Evolutionary conservation across 176 grass and related monocot species (phyloP).

Genomic region (Rhynchospora tenuis): DNA sequence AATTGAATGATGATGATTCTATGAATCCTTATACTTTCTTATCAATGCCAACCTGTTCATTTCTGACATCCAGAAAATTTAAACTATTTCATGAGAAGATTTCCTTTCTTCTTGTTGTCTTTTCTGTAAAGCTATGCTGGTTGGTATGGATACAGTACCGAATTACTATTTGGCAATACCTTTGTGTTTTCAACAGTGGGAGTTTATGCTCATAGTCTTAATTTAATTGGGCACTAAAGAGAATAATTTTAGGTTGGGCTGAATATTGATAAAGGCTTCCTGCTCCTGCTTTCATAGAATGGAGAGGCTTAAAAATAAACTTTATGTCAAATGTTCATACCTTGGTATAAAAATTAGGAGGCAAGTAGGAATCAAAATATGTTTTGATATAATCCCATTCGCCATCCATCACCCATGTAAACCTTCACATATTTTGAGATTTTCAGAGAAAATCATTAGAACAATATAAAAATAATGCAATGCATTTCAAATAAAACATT

Average conservation of each 20-base stretch:
- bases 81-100: background rate
- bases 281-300: background rate
- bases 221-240: background rate
- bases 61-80: background rate
- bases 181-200: too few relatives aligned
- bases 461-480: background rate
- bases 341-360: conserved; percentile 81
- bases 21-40: too few relatives aligned
- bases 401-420: conserved; percentile 96
- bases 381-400: conserved; percentile 79
- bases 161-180: too few relatives aligned
- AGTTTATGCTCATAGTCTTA: background rate
- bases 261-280: background rate
- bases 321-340: conserved; percentile 21
- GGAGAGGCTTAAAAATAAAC: background rate
- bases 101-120: background rate
- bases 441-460: background rate
- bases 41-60: conserved; percentile 58
- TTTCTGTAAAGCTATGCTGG: background rate
- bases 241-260: background rate
- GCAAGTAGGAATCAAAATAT: conserved; percentile 80
- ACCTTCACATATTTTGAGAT: conserved; percentile 61
- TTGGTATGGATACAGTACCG: too few relatives aligned
- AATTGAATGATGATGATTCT: too few relatives aligned
- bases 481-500: background rate